Percentiles rank a stretch among this genome's conserved stretches.
Evolutionary conservation across 805 yeast species (phyloP).

Genomic region (Candida xyloterini): DNA sequence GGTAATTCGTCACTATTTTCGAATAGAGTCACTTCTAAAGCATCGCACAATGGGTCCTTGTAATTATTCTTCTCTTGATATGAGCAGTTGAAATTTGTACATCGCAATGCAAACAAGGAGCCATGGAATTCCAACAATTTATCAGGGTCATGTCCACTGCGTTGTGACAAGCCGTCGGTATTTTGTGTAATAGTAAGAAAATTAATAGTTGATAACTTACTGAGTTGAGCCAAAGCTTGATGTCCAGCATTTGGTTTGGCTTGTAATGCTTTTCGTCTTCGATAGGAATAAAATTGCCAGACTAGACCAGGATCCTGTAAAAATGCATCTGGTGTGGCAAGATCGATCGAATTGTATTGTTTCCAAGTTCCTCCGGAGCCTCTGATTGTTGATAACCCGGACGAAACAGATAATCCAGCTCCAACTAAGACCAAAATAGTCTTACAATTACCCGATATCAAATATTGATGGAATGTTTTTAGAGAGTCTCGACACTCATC

Average conservation of each 20-base stretch:
- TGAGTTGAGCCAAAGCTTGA: constrained; percentile 60
- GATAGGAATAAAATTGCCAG: constrained; percentile 81
- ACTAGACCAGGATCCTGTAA: constrained; percentile 78
- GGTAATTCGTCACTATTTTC: constrained; percentile 22
- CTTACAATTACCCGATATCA: constrained; percentile 34
- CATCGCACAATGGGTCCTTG: constrained; percentile 54
- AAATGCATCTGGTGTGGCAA: constrained; percentile 92
- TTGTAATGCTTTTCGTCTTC: constrained; percentile 60
- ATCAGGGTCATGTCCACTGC: constrained; percentile 58
- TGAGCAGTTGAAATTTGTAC: constrained; percentile 75
- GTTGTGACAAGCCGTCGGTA: constrained; percentile 68
- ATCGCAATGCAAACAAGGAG: constrained; percentile 63
- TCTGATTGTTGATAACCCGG: constrained; percentile 74
- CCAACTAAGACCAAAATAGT: constrained; percentile 69
- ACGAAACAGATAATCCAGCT: constrained; percentile 76
- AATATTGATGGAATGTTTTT: constrained; percentile 44
- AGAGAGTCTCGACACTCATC: not conserved
- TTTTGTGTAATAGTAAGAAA: constrained; percentile 78
- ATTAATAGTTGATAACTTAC: constrained; percentile 36
- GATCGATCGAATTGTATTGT: constrained; percentile 71
- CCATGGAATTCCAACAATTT: constrained; percentile 77
- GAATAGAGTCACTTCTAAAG: constrained; percentile 14
- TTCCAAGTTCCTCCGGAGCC: constrained; percentile 77
- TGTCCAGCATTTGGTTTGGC: constrained; percentile 79
- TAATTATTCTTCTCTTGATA: constrained; percentile 52